These are phyloP conservation scores for Pythium biforme DNA, from an alignment of 352 stramenopile genomes.

Conservation along the genomic window DNA sequence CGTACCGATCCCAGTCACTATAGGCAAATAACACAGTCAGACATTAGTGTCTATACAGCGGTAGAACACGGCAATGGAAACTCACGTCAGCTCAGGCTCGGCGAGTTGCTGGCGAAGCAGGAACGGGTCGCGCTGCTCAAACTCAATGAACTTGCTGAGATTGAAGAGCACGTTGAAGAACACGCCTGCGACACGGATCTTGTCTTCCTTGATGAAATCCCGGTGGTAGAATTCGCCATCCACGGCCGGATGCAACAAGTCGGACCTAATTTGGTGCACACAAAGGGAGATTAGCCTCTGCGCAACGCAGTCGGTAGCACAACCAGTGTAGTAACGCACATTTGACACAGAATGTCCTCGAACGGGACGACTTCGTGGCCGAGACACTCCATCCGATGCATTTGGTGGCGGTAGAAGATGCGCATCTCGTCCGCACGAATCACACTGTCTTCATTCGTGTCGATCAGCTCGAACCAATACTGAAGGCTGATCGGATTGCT, in stretches of 20 bases:
- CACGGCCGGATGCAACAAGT: slow-evolving; percentile 70
- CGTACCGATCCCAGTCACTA: slow-evolving; percentile 98
- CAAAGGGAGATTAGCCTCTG: not conserved
- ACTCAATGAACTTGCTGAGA: slow-evolving; percentile 99
- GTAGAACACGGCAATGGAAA: not conserved
- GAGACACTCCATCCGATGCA: slow-evolving; percentile 97
- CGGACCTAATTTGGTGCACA: slow-evolving; percentile 34
- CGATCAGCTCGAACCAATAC: slow-evolving; percentile 99
- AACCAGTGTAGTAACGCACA: slow-evolving; percentile 61
- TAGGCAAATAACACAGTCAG: not conserved
- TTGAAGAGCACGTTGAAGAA: slow-evolving; percentile 99
- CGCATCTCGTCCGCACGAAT: slow-evolving; percentile 97
- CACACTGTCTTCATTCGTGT: slow-evolving; percentile 97
- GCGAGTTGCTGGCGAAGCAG: slow-evolving; percentile 92
- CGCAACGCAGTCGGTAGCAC: not conserved
- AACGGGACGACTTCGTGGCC: slow-evolving; percentile 98
- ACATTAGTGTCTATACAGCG: not conserved
- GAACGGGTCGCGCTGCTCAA: slow-evolving; percentile 98
- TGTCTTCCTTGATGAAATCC: slow-evolving; percentile 83
- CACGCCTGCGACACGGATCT: slow-evolving; percentile 92
- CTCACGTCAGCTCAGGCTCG: slow-evolving; percentile 82
- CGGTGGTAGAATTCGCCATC: slow-evolving; percentile 81
- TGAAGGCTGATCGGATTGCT: slow-evolving; percentile 93
- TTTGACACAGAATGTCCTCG: slow-evolving; percentile 98
- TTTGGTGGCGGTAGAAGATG: slow-evolving; percentile 92